A percentile compares a stretch with the other conserved stretches of the same genome.
phyloP scores from a whole-genome alignment of 768 basidiomycete genomes.

The Cubamyces sp. region DNA sequence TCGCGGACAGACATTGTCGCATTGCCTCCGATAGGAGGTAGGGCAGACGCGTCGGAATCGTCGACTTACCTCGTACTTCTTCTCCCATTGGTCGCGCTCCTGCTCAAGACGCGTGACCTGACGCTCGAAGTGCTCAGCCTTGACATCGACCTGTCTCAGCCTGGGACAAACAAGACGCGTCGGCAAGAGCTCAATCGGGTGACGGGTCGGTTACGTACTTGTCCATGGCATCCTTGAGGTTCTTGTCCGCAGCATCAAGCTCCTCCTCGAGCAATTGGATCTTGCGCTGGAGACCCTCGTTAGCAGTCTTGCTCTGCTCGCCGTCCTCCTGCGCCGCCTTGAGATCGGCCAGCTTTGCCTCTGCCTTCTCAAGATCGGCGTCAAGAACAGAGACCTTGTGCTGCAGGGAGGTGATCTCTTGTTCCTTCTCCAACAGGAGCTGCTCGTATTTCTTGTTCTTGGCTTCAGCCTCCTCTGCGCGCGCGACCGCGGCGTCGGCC shows the following conservation, averaged over 20 bases:
- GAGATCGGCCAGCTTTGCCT: constrained; percentile 62
- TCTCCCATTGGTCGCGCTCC: constrained; percentile 93
- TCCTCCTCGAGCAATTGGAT: constrained; percentile 93
- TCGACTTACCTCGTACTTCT: constrained; percentile 84
- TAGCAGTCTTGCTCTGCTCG: constrained; percentile 69
- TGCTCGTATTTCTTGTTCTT: constrained; percentile 83
- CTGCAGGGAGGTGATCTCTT: constrained; percentile 79
- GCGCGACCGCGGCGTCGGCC: constrained; percentile 77
- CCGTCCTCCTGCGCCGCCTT: constrained; percentile 71
- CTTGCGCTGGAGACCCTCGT: constrained; percentile 79
- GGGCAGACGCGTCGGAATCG: neutral
- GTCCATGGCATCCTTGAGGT: constrained; percentile 93
- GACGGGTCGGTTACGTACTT: constrained; percentile 65
- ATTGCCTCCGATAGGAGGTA: neutral
- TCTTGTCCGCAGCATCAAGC: constrained; percentile 94
- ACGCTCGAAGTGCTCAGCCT: constrained; percentile 97
- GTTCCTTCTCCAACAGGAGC: constrained; percentile 76
- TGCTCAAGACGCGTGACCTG: constrained; percentile 85
- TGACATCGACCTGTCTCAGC: constrained; percentile 95
- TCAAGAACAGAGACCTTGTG: constrained; percentile 73
- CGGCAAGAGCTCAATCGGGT: constrained; percentile 2
- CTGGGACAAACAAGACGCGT: constrained; percentile 44
- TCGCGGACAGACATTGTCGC: neutral
- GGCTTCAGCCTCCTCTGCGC: constrained; percentile 87
- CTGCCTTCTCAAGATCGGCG: constrained; percentile 68